Evolutionary conservation across 2,329 filamentous ascomycete genomes (phyloP).

Genomic region (Penicillium glabrum): DNA sequence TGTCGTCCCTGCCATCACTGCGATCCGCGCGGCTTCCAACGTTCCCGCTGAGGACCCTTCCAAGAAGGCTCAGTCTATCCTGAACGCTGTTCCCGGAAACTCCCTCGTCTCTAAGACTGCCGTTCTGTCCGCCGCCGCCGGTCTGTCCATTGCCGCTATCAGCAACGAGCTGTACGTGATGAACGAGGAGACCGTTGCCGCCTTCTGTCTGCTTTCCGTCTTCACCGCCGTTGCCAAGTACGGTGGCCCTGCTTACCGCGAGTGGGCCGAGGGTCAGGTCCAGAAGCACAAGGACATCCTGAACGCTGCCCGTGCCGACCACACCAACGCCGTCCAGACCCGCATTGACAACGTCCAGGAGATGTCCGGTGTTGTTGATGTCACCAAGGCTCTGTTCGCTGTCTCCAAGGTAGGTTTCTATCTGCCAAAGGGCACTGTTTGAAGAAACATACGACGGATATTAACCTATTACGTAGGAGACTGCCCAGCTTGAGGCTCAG

Average conservation of each 20-base stretch:
- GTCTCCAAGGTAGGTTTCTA: slow-evolving; percentile 79
- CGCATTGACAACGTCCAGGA: slow-evolving; percentile 94
- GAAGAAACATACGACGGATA: neutral
- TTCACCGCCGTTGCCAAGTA: slow-evolving; percentile 93
- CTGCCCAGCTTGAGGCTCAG: slow-evolving; percentile 90
- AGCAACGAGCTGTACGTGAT: slow-evolving; percentile 99
- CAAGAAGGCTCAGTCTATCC: slow-evolving; percentile 93
- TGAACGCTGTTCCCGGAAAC: slow-evolving; percentile 90
- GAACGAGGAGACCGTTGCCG: slow-evolving; percentile 97
- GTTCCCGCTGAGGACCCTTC: slow-evolving; percentile 86
- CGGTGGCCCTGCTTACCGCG: slow-evolving; percentile 84
- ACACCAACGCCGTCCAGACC: slow-evolving; percentile 91
- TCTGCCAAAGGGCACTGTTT: neutral
- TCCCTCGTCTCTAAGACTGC: slow-evolving; percentile 93
- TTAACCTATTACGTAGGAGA: slow-evolving; percentile 65
- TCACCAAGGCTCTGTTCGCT: slow-evolving; percentile 95
- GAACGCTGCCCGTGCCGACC: slow-evolving; percentile 89
- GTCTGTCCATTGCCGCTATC: slow-evolving; percentile 89
- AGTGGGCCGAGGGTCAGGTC: slow-evolving; percentile 87
- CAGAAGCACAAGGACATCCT: slow-evolving; percentile 93
- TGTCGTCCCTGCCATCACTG: slow-evolving; percentile 68
- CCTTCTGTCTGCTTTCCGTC: slow-evolving; percentile 87
- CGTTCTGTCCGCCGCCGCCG: slow-evolving; percentile 89
- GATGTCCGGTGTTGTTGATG: slow-evolving; percentile 88
- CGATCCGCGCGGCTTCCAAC: slow-evolving; percentile 70